Evolutionary conservation across 192 early-diverging fungal genomes (phyloP), one percentile per base, ranked within the genome.

Genomic region (Dissophora ornata): DNA sequence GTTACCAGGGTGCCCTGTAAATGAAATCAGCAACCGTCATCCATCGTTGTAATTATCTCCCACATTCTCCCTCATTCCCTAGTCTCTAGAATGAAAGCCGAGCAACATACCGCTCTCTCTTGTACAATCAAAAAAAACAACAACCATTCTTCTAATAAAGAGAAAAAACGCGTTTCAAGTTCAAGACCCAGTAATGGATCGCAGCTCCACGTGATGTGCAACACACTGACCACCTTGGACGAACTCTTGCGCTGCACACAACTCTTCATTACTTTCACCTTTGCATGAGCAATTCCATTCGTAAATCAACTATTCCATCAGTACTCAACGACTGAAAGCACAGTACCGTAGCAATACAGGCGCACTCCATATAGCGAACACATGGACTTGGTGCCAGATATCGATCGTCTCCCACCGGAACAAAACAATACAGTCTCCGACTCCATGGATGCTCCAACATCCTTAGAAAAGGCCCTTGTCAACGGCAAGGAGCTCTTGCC

Each of bases 1-100:
- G 85, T 7, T 88, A 84, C 64, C 85, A 86, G 60, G 58, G 48
- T 46, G 61, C 67, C 25, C 42, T 62, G 58, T 77, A 62, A 77
- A 67, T 2, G 19, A 33, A 46, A 12, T 4, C 25, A 24, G 4
- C 18, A 41, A 15, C 24, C 21, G 9, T 54, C 30, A 47, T 30
- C 41, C 32, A 32, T 13, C 32, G 38, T 56, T 67, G 64, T 67
- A 67, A 46, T 60, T 60, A 60, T 57, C 55, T 15, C n/a, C n/a
- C n/a, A n/a, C n/a, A n/a, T n/a, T n/a, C n/a, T n/a, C n/a, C n/a
- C n/a, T n/a, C n/a, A n/a, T n/a, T 45, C 41, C 11, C 29, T 33
- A 46, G 18, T 38, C 54, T 56, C 40, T 57, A 38, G 36, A 57
- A 34, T 40, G 25, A 38, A 10, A 51, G 16, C 26, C 5, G 15